Evolutionary conservation across 2,329 filamentous ascomycete species (phyloP).

Genomic region (Colletotrichum coccodes): DNA sequence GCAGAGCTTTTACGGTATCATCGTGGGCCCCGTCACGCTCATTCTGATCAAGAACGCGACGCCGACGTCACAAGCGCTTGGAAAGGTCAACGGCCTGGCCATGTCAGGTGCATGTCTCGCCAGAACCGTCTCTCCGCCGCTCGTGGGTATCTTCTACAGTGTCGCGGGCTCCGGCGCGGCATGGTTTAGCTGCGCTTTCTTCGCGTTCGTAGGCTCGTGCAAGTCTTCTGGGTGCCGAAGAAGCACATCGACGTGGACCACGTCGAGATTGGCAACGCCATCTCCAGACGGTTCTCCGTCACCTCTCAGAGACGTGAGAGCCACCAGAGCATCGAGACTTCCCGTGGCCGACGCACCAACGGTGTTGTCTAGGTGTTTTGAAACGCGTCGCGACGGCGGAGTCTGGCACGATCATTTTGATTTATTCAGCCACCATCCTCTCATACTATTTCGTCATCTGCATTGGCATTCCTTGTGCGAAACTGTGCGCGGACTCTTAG

Average conservation of each 20-base stretch:
- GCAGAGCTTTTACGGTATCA: slow-evolving; percentile 75
- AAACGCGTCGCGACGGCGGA: background rate
- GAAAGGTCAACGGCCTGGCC: slow-evolving; percentile 78
- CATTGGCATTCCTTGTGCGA: slow-evolving; percentile 7
- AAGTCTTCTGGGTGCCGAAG: slow-evolving; percentile 32
- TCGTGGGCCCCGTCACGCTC: slow-evolving; percentile 74
- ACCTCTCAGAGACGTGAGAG: slow-evolving; percentile 16
- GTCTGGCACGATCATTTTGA: background rate
- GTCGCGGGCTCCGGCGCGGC: slow-evolving; percentile 59
- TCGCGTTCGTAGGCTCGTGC: slow-evolving; percentile 26
- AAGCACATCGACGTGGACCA: slow-evolving; percentile 37
- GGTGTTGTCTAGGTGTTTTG: background rate
- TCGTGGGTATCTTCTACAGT: slow-evolving; percentile 75
- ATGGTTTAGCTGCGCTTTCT: slow-evolving; percentile 48
- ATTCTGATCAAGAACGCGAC: slow-evolving; percentile 80
- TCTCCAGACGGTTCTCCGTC: slow-evolving; percentile 15
- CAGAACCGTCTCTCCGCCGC: slow-evolving; percentile 74
- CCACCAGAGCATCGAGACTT: slow-evolving; percentile 15
- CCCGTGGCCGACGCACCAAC: slow-evolving; percentile 11
- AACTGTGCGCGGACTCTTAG: background rate
- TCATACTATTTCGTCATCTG: background rate
- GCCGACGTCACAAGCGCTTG: slow-evolving; percentile 69
- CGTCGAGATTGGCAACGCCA: slow-evolving; percentile 30
- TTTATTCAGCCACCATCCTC: background rate
- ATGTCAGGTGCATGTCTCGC: slow-evolving; percentile 78